phyloP scores from a whole-genome alignment of 306 rosid species.

The Inga laurina region DNA sequence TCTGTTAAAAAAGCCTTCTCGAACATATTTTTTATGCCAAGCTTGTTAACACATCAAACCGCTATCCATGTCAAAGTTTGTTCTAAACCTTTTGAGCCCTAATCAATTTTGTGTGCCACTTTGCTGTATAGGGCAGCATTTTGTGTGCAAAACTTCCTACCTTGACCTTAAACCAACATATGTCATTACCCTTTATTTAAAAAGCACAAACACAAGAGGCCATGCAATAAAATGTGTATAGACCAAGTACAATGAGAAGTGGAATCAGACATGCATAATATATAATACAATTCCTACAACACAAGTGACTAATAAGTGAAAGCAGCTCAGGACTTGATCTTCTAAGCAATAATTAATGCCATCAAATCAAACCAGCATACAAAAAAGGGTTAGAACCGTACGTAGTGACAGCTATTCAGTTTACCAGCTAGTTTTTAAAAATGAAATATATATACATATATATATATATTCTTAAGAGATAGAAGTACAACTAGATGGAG shows the following conservation, averaged over 20 bases:
- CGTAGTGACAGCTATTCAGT: not conserved
- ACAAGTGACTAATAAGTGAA: not conserved
- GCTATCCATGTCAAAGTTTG: no score
- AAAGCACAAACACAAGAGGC: not conserved
- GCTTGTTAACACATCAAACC: no score
- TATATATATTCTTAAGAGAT: not conserved
- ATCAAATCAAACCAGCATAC: no score
- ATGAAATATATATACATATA: no score
- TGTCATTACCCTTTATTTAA: not conserved
- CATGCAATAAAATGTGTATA: not conserved
- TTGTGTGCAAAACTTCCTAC: constrained; percentile 14
- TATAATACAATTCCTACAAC: not conserved
- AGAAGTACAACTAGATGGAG: not conserved
- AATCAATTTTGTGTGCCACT: constrained; percentile 19
- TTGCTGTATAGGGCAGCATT: not conserved
- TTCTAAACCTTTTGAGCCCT: not conserved
- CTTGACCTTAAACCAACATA: constrained; percentile 12
- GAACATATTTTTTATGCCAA: no score
- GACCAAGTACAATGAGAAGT: not conserved
- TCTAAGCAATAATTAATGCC: not conserved
- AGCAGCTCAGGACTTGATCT: not conserved
- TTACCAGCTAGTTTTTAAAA: not conserved
- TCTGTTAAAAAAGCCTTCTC: no score
- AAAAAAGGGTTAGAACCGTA: not conserved
- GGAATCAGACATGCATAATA: not conserved